Evolutionary conservation across 2,329 filamentous ascomycete genomes (phyloP), one percentile per base, ranked within the genome.

Genomic region (Dactylellina sp.): DNA sequence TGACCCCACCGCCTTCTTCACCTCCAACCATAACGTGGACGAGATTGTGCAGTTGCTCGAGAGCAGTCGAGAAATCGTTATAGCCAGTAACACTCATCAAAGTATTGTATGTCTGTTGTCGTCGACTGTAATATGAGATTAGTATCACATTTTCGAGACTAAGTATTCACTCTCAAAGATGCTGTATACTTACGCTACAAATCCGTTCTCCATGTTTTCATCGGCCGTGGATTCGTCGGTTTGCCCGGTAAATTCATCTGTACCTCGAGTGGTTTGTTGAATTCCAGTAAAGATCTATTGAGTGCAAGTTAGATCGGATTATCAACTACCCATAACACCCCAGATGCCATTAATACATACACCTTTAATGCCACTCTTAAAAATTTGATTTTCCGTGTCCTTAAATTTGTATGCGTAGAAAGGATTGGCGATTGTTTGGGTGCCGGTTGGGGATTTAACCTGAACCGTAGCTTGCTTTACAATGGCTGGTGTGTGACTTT

Each of bases 11-110:
- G 37, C 62, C 37, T 20, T n/a, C n/a, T n/a, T 65, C 76, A 16
- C 53, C 53, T 55, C 75, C 71, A 2, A 74, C 46, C n/a, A 59
- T 32, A 50, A 53, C 65, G 40, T 79, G 76, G 7, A 78, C 63
- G 1, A 75, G 35, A 46, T 78, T 76, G 53, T 79, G 78, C n/a
- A 77, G 74, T 22, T 65, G 62, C 61, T 78, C 77, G 22, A 76
- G 59, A 47, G 71, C 66, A 37, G 42, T 71, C 28, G 65, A 76
- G 57, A 75, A 76, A 40, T 22, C 76, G 53, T 71, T 66, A 53
- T 77, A 78, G 28, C 53, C 65, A 25, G 40, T 44, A n/a, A 60
- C 42, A 35, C 64, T 65, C 49, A 76, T 65, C 50, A 78, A 76
- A 14, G 72, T 70, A 61, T 77, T 76, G 57, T 70, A 78, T n/a